Conservation (phyloP, 805 yeast genomes). For the Candida hungchunana region DNA sequence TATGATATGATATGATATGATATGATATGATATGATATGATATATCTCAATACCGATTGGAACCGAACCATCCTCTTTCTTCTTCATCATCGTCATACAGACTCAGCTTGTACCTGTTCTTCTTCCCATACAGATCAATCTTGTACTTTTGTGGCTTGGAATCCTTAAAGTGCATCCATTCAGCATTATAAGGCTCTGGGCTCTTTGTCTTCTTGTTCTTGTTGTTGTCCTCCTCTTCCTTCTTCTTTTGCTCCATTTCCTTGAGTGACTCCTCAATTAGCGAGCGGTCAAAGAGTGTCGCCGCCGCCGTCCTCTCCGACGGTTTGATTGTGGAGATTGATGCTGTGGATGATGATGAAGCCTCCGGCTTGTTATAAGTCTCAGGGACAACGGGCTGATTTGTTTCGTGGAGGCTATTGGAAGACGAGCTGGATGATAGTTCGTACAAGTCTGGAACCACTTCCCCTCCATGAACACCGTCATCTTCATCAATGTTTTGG, state of each 20-base stretch:
- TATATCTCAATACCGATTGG: too few relatives aligned
- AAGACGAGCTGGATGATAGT: slow-evolving; percentile 25
- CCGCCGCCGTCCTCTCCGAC: slow-evolving; percentile 1
- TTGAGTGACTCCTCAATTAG: slow-evolving; percentile 22
- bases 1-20: too few relatives aligned
- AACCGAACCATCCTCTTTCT: too few relatives aligned
- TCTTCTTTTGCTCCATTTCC: slow-evolving; percentile 10
- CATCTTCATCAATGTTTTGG: slow-evolving; percentile 26
- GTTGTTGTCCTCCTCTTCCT: slow-evolving; percentile 4
- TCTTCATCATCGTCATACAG: slow-evolving; percentile 20
- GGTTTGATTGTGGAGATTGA: slow-evolving; percentile 6
- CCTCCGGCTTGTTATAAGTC: neutral
- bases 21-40: too few relatives aligned
- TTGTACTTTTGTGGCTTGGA: slow-evolving; percentile 14
- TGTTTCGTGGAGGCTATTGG: slow-evolving; percentile 16
- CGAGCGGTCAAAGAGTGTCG: slow-evolving; percentile 21
- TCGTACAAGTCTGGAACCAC: slow-evolving; percentile 24
- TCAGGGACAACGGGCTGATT: neutral
- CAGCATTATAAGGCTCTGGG: neutral
- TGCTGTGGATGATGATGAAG: neutral
- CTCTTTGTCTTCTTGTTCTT: slow-evolving; percentile 1
- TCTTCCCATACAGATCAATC: slow-evolving; percentile 27
- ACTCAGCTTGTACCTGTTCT: slow-evolving; percentile 22
- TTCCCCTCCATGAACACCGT: slow-evolving; percentile 16
- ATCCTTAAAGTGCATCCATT: neutral